Percentiles rank a stretch among this genome's conserved stretches.
Conservation (phyloP, 805 yeast species). For the Starmerella davenportii region DNA sequence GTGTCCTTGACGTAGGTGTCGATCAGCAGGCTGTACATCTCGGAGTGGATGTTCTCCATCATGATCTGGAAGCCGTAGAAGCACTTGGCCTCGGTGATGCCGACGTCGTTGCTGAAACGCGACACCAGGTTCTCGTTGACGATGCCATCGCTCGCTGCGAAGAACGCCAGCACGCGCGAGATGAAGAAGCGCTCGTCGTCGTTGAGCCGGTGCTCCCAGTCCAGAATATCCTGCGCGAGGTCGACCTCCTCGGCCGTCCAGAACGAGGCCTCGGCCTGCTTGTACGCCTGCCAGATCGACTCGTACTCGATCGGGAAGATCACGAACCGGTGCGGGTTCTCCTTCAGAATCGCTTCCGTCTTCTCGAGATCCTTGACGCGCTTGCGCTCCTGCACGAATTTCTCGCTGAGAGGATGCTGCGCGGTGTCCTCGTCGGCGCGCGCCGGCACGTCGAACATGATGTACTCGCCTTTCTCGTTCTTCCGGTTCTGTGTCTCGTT, state of each 20-base stretch:
- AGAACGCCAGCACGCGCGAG: slow-evolving; percentile 87
- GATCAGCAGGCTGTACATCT: slow-evolving; percentile 84
- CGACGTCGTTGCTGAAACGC: slow-evolving; percentile 93
- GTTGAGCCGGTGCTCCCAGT: slow-evolving; percentile 79
- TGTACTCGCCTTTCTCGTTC: slow-evolving; percentile 2
- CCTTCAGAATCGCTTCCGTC: slow-evolving; percentile 74
- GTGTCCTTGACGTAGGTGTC: slow-evolving; percentile 95
- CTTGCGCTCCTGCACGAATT: slow-evolving; percentile 19
- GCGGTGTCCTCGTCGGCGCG: slow-evolving; percentile 7
- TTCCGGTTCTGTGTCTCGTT: slow-evolving; percentile 1
- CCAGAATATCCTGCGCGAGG: slow-evolving; percentile 73
- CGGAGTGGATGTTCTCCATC: slow-evolving; percentile 99
- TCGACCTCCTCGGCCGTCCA: slow-evolving; percentile 99
- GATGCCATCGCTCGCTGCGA: slow-evolving; percentile 97
- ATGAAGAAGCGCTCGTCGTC: slow-evolving; percentile 86
- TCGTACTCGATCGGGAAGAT: slow-evolving; percentile 91
- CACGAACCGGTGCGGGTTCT: slow-evolving; percentile 78
- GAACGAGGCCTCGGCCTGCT: slow-evolving; percentile 97
- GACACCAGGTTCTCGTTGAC: slow-evolving; percentile 96
- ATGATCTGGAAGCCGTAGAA: slow-evolving; percentile 98
- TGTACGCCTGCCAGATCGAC: slow-evolving; percentile 97
- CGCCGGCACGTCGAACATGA: slow-evolving; percentile 14
- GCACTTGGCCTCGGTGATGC: slow-evolving; percentile 93
- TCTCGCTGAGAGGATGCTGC: slow-evolving; percentile 14
- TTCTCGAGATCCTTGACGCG: slow-evolving; percentile 55